phyloP scores from a whole-genome alignment of 768 basidiomycete genomes.

The Russula sp. region DNA sequence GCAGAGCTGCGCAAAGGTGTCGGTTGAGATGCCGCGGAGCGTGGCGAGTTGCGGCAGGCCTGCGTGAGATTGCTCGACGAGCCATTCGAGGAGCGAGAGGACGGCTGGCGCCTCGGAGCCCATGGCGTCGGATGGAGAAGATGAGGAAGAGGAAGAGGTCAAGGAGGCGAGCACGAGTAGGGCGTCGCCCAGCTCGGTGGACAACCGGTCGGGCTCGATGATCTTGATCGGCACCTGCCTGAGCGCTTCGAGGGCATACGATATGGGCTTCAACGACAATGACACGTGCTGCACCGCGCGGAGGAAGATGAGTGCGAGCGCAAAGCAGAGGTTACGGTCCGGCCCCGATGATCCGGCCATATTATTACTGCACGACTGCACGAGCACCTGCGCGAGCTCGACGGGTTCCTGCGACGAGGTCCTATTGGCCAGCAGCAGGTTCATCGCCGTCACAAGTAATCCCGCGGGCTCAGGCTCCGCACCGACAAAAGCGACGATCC shows the following conservation, averaged over 20 bases:
- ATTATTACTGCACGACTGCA: conserved; percentile 10
- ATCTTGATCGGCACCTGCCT: conserved; percentile 9
- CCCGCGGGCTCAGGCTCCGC: conserved; percentile 37
- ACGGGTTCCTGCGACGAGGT: conserved; percentile 40
- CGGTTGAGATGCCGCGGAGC: conserved; percentile 42
- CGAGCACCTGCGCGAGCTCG: conserved; percentile 34
- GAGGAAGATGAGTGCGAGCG: conserved; percentile 24
- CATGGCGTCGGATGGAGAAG: conserved; percentile 18
- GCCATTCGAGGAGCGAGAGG: conserved; percentile 48
- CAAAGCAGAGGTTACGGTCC: conserved; percentile 26
- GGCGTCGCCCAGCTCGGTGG: conserved; percentile 33
- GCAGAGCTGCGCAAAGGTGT: conserved; percentile 42
- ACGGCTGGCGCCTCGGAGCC: conserved; percentile 29
- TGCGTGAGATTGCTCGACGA: conserved; percentile 32
- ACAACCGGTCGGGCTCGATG: conserved; percentile 22
- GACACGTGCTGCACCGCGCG: conserved; percentile 24
- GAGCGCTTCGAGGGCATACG: conserved; percentile 15
- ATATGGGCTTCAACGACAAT: neutral
- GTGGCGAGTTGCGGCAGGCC: conserved; percentile 38
- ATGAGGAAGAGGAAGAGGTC: conserved; percentile 4
- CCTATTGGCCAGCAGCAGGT: conserved; percentile 40
- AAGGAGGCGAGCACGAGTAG: conserved; percentile 26
- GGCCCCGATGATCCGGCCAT: conserved; percentile 21
- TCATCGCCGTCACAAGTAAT: conserved; percentile 37
- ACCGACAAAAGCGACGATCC: conserved; percentile 33